A percentile compares a stretch with the other conserved stretches of the same genome.
Evolutionary conservation across 306 rosid genomes (phyloP).

Genomic region (Dalbergia oliveri): DNA sequence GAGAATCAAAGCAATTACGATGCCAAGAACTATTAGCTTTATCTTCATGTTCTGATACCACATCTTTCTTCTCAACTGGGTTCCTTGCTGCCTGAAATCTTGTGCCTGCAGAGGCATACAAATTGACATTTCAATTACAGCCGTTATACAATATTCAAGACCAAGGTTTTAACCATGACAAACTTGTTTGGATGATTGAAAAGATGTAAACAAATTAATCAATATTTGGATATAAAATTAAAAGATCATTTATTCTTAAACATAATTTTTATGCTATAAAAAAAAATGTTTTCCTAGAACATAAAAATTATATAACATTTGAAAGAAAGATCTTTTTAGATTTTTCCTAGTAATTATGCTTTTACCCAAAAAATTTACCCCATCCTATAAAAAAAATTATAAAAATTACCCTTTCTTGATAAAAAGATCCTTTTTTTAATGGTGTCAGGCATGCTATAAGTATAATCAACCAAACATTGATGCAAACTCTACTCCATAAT

Average conservation of each 20-base stretch:
- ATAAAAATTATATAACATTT: too few species aligned
- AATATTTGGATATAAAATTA: too few species aligned
- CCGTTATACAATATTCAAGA: background rate
- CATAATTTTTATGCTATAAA: too few species aligned
- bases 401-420: too few species aligned
- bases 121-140: constrained; percentile 12
- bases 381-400: too few species aligned
- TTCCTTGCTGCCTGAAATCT: constrained; percentile 80
- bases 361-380: too few species aligned
- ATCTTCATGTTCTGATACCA: constrained; percentile 82
- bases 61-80: constrained; percentile 77
- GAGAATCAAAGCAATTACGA: constrained; percentile 72
- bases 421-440: too few species aligned
- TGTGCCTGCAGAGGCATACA: constrained; percentile 64
- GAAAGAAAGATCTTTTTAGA: too few species aligned
- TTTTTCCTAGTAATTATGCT: too few species aligned
- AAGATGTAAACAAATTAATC: too few species aligned
- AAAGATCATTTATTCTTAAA: too few species aligned
- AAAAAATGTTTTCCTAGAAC: too few species aligned
- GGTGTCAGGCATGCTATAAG: background rate
- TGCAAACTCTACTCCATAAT: background rate
- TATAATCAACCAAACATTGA: constrained; percentile 4
- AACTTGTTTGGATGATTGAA: background rate
- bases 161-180: background rate
- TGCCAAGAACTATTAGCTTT: constrained; percentile 73